Evolutionary conservation across 352 stramenopile genomes (phyloP), one percentile per base, ranked within the genome.

Genomic region (Pythium vanterpoolii): DNA sequence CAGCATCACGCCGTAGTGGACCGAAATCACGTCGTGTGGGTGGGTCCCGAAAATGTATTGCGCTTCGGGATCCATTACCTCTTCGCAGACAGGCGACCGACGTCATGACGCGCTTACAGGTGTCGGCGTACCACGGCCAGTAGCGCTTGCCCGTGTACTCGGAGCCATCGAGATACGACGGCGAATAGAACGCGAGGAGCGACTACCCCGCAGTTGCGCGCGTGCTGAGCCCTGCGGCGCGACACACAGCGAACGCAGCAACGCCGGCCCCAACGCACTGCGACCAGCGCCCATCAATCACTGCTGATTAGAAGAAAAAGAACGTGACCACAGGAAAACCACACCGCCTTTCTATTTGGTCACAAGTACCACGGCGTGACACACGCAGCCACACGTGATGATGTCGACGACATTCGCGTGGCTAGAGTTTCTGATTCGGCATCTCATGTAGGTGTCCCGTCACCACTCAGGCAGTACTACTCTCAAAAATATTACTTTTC

Each of bases 11-110:
- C 77, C 85, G 57, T 95, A 81, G 54, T 93, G 81, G 33, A 60
- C 73, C 10, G 85, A 95, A 39, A 89, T 45, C 11, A 92, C 51
- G 14, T 83, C 85, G 50, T 95, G 85, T 36, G 85, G 85, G 48
- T 95, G 85, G 3, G 77, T 88, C 53, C 72, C 87, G 48, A 91
- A 89, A 27, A 95, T 83, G 55, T 93, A 86, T 57, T 90, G 83
- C 68, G 78, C 81, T 27, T 48, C 56, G 5, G 77, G 71, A 33
- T 87, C 72, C 43, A 93, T 60, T 9, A 69, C 68, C 47, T 82
- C 72, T 48, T 95, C 81, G 64, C 84, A 89, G 60, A 92, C 79
- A 34, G 92, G 62, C 46, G 48, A 89, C 74, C 23, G 66, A 52
- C 5, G 68, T 46, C 56, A 86, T 68, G 23, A 64, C 26, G 39